phyloP scores from a whole-genome alignment of 2,329 filamentous ascomycete species.

The Pseudogymnoascus sp. region DNA sequence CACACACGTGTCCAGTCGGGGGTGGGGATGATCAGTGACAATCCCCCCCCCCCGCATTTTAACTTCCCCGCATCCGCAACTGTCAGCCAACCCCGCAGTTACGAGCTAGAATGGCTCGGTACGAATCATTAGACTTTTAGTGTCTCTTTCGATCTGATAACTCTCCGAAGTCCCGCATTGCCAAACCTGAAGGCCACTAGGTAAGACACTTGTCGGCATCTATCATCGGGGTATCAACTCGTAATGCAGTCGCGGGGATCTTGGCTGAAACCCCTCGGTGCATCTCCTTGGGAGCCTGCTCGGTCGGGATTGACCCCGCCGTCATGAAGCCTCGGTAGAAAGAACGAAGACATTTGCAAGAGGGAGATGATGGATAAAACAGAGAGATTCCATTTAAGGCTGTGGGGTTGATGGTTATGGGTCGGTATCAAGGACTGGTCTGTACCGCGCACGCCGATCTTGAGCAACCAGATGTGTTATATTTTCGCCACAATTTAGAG shows the following conservation, averaged over 20 bases:
- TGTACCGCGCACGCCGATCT: not conserved
- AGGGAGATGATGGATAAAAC: not conserved
- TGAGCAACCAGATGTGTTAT: not conserved
- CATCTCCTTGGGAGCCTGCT: not conserved
- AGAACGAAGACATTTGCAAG: not conserved
- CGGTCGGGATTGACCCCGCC: not conserved
- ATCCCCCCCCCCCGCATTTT: not conserved
- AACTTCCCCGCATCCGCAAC: not conserved
- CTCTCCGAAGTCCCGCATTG: not conserved
- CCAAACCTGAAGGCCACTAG: not conserved
- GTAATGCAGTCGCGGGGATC: not conserved
- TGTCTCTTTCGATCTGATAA: not conserved
- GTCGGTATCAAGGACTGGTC: not conserved
- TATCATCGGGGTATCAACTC: not conserved
- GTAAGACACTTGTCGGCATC: not conserved
- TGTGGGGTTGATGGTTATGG: not conserved
- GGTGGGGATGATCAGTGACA: not conserved
- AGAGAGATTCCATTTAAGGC: not conserved
- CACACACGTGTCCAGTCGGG: constrained; percentile 3
- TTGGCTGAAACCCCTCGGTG: not conserved
- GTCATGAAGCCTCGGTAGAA: not conserved
- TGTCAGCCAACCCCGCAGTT: not conserved
- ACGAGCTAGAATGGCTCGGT: not conserved
- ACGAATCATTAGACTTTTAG: not conserved
- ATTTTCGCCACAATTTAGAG: not conserved